Conservation (phyloP, 768 basidiomycete species). For the Strobilomyces confusus region DNA sequence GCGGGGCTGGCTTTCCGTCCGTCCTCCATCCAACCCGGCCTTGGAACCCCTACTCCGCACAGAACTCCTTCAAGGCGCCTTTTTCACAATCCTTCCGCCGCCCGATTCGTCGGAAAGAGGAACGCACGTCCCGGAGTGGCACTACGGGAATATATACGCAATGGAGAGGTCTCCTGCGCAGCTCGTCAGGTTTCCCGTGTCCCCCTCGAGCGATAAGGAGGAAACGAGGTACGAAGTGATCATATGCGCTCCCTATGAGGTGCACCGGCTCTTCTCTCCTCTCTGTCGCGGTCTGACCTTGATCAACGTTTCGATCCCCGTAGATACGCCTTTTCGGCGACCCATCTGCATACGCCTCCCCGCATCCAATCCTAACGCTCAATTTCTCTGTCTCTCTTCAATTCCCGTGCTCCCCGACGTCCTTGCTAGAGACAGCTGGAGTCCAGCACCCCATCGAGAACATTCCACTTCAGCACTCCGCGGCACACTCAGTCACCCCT, state of each 20-base stretch:
- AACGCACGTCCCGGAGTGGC: conserved; percentile 51
- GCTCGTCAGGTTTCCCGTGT: conserved; percentile 44
- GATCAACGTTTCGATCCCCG: background rate
- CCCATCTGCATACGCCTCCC: conserved; percentile 41
- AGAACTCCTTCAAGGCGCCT: conserved; percentile 67
- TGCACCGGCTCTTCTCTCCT: conserved; percentile 16
- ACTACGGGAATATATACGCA: conserved; percentile 83
- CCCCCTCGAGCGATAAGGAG: conserved; percentile 34
- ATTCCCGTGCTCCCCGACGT: conserved; percentile 3
- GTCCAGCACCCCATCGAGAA: background rate
- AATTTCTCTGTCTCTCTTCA: conserved; percentile 46
- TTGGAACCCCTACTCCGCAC: conserved; percentile 48
- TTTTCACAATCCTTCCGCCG: conserved; percentile 63
- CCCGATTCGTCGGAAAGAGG: conserved; percentile 27
- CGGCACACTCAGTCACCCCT: conserved; percentile 52
- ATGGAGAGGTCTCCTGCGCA: conserved; percentile 51
- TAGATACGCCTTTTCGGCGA: conserved; percentile 85
- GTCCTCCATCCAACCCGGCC: conserved; percentile 36
- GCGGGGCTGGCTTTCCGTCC: conserved; percentile 57
- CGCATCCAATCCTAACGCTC: conserved; percentile 54
- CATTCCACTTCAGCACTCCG: conserved; percentile 36
- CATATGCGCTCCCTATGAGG: conserved; percentile 84
- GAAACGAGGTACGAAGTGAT: conserved; percentile 60
- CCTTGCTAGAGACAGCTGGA: background rate
- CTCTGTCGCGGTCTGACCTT: background rate